phyloP scores from a whole-genome alignment of 75 land plant genomes.

The Ceratopteris richardii region DNA sequence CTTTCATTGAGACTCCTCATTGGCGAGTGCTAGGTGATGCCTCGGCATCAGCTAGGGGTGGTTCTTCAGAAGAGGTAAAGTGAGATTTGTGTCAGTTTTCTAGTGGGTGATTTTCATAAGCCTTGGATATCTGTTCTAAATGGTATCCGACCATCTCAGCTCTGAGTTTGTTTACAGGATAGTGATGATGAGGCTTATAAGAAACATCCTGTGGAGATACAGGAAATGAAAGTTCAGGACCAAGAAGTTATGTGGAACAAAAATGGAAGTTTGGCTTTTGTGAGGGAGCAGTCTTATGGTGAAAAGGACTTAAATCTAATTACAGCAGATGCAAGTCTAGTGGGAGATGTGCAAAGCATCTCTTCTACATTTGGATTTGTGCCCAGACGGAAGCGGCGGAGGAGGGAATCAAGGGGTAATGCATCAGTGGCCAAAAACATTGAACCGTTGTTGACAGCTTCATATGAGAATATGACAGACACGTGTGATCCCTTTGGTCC shows the following conservation, averaged over 20 bases:
- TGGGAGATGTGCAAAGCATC: not conserved
- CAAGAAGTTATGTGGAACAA: not conserved
- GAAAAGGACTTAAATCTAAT: no score
- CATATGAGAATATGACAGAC: not conserved
- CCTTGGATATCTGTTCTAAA: conserved; percentile 1
- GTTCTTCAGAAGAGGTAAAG: conserved; percentile 26
- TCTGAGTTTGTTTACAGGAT: conserved; percentile 9
- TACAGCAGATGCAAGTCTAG: no score
- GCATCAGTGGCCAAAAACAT: conserved; percentile 1
- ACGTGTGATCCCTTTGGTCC: no score
- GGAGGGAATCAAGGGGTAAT: conserved; percentile 7
- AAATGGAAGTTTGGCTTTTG: conserved; percentile 3
- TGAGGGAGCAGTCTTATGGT: no score
- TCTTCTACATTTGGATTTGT: not conserved
- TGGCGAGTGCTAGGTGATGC: conserved; percentile 21
- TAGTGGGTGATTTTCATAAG: conserved; percentile 2
- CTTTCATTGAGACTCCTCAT: conserved; percentile 31
- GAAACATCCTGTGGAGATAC: not conserved
- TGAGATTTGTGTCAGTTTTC: not conserved
- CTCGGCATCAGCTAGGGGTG: not conserved
- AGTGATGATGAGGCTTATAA: conserved; percentile 26
- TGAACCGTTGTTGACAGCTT: not conserved
- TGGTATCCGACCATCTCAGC: not conserved
- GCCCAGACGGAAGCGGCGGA: conserved; percentile 8
- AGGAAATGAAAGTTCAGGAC: not conserved